phyloP scores from a whole-genome alignment of 164 flowering plant species.

The Sextonia rubra region DNA sequence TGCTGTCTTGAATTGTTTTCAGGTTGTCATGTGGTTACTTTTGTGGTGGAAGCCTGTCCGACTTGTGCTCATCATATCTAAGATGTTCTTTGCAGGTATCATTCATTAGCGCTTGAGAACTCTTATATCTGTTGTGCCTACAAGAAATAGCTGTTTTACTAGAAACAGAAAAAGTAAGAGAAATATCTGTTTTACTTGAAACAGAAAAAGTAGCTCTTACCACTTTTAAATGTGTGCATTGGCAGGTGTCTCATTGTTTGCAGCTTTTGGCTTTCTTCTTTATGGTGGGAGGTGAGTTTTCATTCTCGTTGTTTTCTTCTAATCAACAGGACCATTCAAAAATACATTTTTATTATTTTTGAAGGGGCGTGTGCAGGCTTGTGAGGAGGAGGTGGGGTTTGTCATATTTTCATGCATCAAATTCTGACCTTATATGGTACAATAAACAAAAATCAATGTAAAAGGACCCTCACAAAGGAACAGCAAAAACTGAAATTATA shows the following conservation, averaged over 20 bases:
- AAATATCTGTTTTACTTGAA: not conserved
- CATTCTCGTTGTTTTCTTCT: not conserved
- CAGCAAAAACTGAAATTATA: too few relatives aligned
- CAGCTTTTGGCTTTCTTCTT: slow-evolving; percentile 90
- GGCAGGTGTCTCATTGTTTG: slow-evolving; percentile 87
- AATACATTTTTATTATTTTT: too few relatives aligned
- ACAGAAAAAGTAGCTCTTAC: not conserved
- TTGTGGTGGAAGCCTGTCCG: slow-evolving; percentile 81
- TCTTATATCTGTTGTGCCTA: not conserved
- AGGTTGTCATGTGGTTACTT: slow-evolving; percentile 83
- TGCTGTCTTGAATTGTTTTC: slow-evolving; percentile 16
- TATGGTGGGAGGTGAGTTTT: slow-evolving; percentile 85
- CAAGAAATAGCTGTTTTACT: not conserved
- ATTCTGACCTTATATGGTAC: too few relatives aligned
- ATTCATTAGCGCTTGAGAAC: not conserved
- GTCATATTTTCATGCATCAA: too few relatives aligned
- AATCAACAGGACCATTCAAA: too few relatives aligned
- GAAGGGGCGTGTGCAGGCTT: too few relatives aligned
- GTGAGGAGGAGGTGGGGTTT: too few relatives aligned
- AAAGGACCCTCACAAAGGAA: too few relatives aligned
- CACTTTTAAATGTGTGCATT: slow-evolving; percentile 11
- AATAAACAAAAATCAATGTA: too few relatives aligned
- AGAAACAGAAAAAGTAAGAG: not conserved
- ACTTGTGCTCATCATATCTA: slow-evolving; percentile 49
- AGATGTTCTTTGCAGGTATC: slow-evolving; percentile 86